phyloP scores from a whole-genome alignment of 345 rosid genomes.

The Psidium guajava region DNA sequence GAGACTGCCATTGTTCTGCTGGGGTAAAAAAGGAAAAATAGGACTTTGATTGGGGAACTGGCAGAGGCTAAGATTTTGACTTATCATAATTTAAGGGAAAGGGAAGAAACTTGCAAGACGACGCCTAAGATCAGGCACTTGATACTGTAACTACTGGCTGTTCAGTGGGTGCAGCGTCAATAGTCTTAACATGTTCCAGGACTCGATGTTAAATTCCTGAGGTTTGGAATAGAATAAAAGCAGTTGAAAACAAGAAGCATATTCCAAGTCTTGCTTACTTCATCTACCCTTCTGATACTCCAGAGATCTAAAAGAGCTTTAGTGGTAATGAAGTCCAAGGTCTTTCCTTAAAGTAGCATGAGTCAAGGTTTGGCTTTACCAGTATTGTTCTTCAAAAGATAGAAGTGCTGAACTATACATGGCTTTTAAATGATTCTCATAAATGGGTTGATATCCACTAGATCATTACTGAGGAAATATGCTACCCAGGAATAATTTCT shows the following conservation, averaged over 20 bases:
- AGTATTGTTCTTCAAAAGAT: background rate
- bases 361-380: background rate
- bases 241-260: background rate
- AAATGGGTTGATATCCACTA: background rate
- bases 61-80: background rate
- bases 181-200: background rate
- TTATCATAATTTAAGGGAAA: background rate
- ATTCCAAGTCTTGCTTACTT: background rate
- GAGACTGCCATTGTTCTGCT: background rate
- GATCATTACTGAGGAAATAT: background rate
- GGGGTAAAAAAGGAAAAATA: background rate
- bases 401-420: background rate
- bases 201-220: background rate
- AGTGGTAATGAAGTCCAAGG: background rate
- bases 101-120: background rate
- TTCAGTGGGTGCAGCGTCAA: background rate
- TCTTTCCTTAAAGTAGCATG: background rate
- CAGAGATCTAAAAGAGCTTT: background rate
- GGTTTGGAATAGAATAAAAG: background rate
- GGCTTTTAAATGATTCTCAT: background rate
- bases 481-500: background rate
- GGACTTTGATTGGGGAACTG: background rate
- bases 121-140: background rate
- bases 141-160: background rate
- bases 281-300: background rate